Base-by-base conservation (phyloP, 2,329 filamentous ascomycete genomes). In the Cladorrhinum sp. region DNA sequence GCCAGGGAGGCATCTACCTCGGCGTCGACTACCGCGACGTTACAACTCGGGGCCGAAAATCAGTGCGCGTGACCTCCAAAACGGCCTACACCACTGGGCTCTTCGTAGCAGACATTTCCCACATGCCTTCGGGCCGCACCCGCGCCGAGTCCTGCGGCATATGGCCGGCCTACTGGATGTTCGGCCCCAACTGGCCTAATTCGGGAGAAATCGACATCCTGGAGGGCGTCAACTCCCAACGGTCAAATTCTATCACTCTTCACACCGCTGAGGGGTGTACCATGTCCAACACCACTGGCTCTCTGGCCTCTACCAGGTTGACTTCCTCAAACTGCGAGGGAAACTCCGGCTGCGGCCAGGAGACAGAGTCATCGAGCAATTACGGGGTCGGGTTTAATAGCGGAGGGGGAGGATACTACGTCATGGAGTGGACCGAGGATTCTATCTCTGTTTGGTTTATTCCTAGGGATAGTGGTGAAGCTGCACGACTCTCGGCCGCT, bases 401-500 rank as follows among this genome's bases (percentile, higher is more conserved):
- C 23, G 81, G 75, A 30, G 81, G 82, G 9, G 90, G 90, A 23
- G 90, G 89, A 42, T 80, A 92, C 51, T 92, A 89, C 69, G 89
- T 86, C 33, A 84, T 88, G 59, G 86, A 92, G 73, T 96, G 92
- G 90, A 91, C 88, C 1, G 80, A 82, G 28, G 72, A 82, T 0
- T 80, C 80, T 64, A 95, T 98, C 73, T 82, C 82, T 46, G 81
- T 96, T 65, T 97, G 87, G 85, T 94, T 91, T 81, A 97, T 96
- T 76, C 80, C 87, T 0, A 87, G 90, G 62, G 74, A 61, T 56
- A 26, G 64, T 28, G 24, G 60, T 36, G 67, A 67, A 28, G 55
- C 54, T 10, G 18, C n/a, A 8, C 71, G 72, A 2, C 66, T 73
- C 1, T 1, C 33, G 9, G 12, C 4, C 12, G 12, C 33, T 36